Conservation (phyloP, 2,329 filamentous ascomycete genomes). For the Aplosporella prunicola region DNA sequence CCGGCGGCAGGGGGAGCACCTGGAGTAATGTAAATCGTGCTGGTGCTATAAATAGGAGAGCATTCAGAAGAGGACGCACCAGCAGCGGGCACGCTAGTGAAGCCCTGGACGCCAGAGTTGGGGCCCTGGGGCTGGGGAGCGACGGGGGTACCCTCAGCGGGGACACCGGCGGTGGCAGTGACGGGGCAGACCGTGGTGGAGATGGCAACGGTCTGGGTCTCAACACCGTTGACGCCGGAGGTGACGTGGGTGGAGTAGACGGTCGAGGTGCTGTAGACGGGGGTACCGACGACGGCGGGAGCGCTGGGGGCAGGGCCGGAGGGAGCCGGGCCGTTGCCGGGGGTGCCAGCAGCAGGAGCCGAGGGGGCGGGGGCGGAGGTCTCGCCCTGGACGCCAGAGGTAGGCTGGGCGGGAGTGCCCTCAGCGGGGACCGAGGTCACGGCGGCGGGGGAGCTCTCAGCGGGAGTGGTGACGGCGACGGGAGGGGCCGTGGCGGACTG, state of each 20-base stretch:
- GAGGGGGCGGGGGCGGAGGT: constrained; percentile 4
- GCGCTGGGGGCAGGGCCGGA: constrained; percentile 3
- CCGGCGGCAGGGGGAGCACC: constrained; percentile 6
- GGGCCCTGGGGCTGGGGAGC: neutral
- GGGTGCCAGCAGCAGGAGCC: constrained; percentile 1
- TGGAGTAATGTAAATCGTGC: constrained; percentile 11
- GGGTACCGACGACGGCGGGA: constrained; percentile 1
- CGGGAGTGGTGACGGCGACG: constrained; percentile 8
- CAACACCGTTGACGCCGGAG: constrained; percentile 3
- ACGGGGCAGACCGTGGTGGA: constrained; percentile 11
- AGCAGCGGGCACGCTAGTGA: constrained; percentile 3
- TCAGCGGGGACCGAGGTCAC: constrained; percentile 10
- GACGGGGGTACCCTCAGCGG: constrained; percentile 1
- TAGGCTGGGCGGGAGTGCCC: constrained; percentile 10
- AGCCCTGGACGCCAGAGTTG: constrained; percentile 7
- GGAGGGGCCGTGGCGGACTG: constrained; percentile 5
- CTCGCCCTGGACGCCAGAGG: neutral
- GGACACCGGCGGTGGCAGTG: constrained; percentile 7
- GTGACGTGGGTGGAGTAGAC: constrained; percentile 6
- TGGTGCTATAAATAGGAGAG: constrained; percentile 6
- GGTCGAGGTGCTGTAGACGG: constrained; percentile 4
- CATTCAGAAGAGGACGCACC: constrained; percentile 9
- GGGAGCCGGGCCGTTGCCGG: constrained; percentile 2
- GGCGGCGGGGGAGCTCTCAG: constrained; percentile 10
- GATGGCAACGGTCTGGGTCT: constrained; percentile 10